Percentiles rank a stretch among this genome's conserved stretches.
Evolutionary conservation across 2,329 filamentous ascomycete species (phyloP).

Genomic region (Whalleya microplaca): DNA sequence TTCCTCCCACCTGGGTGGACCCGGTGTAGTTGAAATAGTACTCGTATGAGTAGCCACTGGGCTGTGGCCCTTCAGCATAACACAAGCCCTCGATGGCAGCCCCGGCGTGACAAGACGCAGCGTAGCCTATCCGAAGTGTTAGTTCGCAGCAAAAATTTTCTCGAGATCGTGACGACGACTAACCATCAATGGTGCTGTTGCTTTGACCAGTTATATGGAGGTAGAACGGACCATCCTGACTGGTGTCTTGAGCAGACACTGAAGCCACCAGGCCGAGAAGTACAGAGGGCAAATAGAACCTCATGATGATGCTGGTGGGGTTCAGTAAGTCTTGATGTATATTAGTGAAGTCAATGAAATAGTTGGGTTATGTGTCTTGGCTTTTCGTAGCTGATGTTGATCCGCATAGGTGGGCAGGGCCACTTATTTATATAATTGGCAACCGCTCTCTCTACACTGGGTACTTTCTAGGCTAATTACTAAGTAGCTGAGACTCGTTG

Average conservation of each 20-base stretch:
- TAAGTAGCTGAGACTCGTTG: background rate
- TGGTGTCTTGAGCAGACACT: conserved; percentile 35
- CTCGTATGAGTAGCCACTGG: conserved; percentile 18
- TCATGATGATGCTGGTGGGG: conserved; percentile 32
- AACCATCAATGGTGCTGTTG: conserved; percentile 35
- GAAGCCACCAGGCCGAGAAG: conserved; percentile 35
- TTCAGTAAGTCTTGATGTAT: background rate
- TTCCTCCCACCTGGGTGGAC: conserved; percentile 12
- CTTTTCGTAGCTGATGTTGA: background rate
- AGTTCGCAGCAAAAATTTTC: conserved; percentile 3
- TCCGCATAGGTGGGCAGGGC: background rate
- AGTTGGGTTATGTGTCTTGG: background rate
- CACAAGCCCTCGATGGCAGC: conserved; percentile 41
- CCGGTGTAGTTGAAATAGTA: conserved; percentile 42
- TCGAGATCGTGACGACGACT: background rate
- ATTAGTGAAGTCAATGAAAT: background rate
- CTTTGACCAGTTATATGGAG: conserved; percentile 37
- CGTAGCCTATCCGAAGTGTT: conserved; percentile 31
- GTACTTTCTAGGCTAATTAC: conserved; percentile 21
- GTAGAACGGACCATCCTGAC: conserved; percentile 39
- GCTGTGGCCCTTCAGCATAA: conserved; percentile 24
- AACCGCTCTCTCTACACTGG: background rate
- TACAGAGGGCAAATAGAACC: conserved; percentile 30
- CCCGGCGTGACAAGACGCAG: conserved; percentile 39
- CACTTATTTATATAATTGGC: background rate